Evolutionary conservation across 177 flowering plant genomes (phyloP).

Genomic region (Telopea speciosissima): DNA sequence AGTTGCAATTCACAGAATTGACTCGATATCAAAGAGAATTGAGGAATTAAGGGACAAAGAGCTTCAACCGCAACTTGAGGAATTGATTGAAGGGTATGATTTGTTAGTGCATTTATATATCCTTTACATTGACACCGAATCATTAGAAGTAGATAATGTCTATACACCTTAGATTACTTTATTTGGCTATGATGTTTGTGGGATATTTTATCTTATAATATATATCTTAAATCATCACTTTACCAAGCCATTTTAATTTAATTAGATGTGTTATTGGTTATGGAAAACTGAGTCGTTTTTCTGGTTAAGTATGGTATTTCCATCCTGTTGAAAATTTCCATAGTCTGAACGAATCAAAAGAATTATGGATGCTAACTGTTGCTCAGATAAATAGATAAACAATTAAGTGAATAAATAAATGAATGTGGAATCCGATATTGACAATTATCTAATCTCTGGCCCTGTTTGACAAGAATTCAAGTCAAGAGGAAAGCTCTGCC

Average conservation of each 20-base stretch:
- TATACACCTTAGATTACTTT: background rate
- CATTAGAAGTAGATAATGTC: background rate
- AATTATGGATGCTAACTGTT: too few species aligned
- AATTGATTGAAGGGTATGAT: constrained; percentile 83
- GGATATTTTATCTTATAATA: background rate
- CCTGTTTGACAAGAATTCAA: background rate
- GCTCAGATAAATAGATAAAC: too few species aligned
- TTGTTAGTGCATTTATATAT: constrained; percentile 8
- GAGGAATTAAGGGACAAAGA: constrained; percentile 90
- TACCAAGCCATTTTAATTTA: background rate
- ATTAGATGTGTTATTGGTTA: background rate
- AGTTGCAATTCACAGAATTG: constrained; percentile 86
- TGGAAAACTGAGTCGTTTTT: background rate
- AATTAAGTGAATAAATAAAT: too few species aligned
- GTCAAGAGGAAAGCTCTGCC: background rate
- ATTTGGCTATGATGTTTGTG: background rate
- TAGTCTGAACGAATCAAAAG: too few species aligned
- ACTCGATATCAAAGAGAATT: constrained; percentile 80
- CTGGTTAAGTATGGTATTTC: background rate
- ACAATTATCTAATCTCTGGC: background rate
- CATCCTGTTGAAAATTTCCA: background rate
- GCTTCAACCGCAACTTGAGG: constrained; percentile 98
- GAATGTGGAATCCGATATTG: background rate
- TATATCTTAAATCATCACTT: background rate
- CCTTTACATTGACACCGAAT: background rate